Conservation (phyloP, 768 basidiomycete species). For the Suillus decipiens region DNA sequence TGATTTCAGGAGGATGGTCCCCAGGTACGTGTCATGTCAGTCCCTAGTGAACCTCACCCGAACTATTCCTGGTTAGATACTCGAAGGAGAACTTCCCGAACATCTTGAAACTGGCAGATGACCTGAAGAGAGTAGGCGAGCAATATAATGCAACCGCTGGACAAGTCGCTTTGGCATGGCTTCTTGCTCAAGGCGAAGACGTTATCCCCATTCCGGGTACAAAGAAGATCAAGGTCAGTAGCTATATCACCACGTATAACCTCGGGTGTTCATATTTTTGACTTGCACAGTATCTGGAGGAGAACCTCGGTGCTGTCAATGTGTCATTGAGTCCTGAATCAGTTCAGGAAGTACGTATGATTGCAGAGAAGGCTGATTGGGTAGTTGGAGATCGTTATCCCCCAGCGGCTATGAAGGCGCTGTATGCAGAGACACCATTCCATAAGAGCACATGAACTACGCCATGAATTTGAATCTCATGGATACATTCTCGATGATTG, state of each 20-base stretch:
- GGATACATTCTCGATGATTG: neutral
- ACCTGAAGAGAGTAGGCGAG: slow-evolving; percentile 34
- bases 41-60: slow-evolving; percentile 30
- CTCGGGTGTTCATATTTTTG: slow-evolving; percentile 1
- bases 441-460: neutral
- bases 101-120: slow-evolving; percentile 40
- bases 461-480: neutral
- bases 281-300: slow-evolving; percentile 40
- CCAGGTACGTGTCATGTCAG: slow-evolving; percentile 30
- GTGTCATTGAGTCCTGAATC: slow-evolving; percentile 40
- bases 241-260: neutral
- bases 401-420: neutral
- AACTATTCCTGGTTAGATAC: slow-evolving; percentile 31
- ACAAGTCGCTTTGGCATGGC: slow-evolving; percentile 43
- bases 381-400: slow-evolving; percentile 31
- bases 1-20: slow-evolving; percentile 27
- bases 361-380: slow-evolving; percentile 34
- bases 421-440: slow-evolving; percentile 26
- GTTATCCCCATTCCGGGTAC: slow-evolving; percentile 45
- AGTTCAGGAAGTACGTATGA: slow-evolving; percentile 35
- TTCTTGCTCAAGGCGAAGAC: slow-evolving; percentile 39
- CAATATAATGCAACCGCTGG: slow-evolving; percentile 38
- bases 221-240: slow-evolving; percentile 33
- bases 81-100: slow-evolving; percentile 47
- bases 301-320: slow-evolving; percentile 42